Percentiles rank a stretch among this genome's conserved stretches.
phyloP scores from a whole-genome alignment of 2,329 filamentous ascomycete genomes.

The Fusarium subtropicale region DNA sequence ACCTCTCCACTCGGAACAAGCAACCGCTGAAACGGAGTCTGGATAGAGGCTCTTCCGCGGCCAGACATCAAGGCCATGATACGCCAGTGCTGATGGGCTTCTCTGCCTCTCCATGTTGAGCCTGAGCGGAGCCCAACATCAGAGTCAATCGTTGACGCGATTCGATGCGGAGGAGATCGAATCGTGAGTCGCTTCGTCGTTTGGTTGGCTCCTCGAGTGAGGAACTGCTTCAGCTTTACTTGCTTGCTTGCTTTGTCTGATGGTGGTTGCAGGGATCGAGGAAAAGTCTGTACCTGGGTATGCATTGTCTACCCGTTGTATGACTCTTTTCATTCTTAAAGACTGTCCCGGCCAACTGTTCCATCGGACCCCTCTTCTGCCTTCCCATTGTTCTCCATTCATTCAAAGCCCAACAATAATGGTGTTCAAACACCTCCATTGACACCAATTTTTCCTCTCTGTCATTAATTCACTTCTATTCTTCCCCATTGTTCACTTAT shows the following conservation, averaged over 20 bases:
- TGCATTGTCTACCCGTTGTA: constrained; percentile 17
- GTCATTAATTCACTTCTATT: constrained; percentile 40
- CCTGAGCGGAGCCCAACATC: constrained; percentile 27
- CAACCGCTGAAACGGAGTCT: constrained; percentile 35
- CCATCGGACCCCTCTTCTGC: constrained; percentile 30
- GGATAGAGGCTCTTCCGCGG: constrained; percentile 27
- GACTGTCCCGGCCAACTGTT: constrained; percentile 39
- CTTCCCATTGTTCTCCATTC: constrained; percentile 38
- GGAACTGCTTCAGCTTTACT: constrained; percentile 25
- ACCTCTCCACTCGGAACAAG: constrained; percentile 22
- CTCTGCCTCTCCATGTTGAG: constrained; percentile 18
- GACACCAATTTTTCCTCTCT: constrained; percentile 30
- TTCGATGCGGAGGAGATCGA: constrained; percentile 30
- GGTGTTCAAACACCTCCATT: constrained; percentile 43
- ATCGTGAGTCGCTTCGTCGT: constrained; percentile 21
- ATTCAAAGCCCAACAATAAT: constrained; percentile 48
- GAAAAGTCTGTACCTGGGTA: background rate
- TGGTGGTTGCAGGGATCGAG: constrained; percentile 20
- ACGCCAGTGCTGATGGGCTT: constrained; percentile 34
- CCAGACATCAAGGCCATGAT: constrained; percentile 45
- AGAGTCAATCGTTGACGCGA: constrained; percentile 18
- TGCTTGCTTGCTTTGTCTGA: constrained; percentile 21
- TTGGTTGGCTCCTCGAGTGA: constrained; percentile 25
- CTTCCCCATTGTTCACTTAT: constrained; percentile 24
- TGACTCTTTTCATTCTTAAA: constrained; percentile 42